phyloP scores from a whole-genome alignment of 2,329 filamentous ascomycete species.

The Aspergillus sp. region DNA sequence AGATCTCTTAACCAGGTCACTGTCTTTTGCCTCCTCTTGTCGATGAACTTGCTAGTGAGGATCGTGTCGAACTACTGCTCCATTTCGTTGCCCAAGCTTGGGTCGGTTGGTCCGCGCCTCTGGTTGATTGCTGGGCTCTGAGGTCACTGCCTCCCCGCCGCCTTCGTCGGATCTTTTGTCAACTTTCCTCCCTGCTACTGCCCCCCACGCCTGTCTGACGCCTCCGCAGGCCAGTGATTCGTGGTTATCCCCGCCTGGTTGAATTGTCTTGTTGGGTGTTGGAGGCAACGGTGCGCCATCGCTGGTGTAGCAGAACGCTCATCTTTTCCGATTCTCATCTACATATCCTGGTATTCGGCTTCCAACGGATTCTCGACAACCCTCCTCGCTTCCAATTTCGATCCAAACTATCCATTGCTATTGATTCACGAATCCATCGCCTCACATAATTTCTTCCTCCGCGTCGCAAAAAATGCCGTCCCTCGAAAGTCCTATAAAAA shows the following conservation, averaged over 20 bases:
- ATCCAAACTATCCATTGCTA: too few species aligned
- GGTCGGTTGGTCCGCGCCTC: slow-evolving; percentile 17
- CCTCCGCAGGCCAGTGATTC: slow-evolving; percentile 4
- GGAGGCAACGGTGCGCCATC: not conserved
- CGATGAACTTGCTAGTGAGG: slow-evolving; percentile 32
- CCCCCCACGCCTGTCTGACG: slow-evolving; percentile 1
- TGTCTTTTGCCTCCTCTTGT: slow-evolving; percentile 4
- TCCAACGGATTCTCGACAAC: too few species aligned
- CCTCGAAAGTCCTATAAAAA: slow-evolving; percentile 29
- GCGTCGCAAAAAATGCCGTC: slow-evolving; percentile 30
- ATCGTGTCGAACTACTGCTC: slow-evolving; percentile 10
- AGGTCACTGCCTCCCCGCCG: slow-evolving; percentile 12
- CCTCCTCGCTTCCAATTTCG: too few species aligned
- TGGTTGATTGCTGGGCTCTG: slow-evolving; percentile 14
- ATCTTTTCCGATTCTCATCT: not conserved
- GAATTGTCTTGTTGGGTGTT: not conserved
- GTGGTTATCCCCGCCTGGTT: not conserved
- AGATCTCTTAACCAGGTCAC: not conserved
- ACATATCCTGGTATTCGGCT: too few species aligned
- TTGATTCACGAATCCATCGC: not conserved
- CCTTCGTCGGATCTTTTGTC: not conserved
- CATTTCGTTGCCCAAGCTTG: slow-evolving; percentile 13
- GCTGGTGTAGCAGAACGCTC: not conserved
- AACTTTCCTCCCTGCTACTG: slow-evolving; percentile 5
- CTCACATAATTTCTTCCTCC: too few species aligned